Evolutionary conservation across 2,329 filamentous ascomycete genomes (phyloP), one percentile per base, ranked within the genome.

Genomic region (Lomentospora prolificans): DNA sequence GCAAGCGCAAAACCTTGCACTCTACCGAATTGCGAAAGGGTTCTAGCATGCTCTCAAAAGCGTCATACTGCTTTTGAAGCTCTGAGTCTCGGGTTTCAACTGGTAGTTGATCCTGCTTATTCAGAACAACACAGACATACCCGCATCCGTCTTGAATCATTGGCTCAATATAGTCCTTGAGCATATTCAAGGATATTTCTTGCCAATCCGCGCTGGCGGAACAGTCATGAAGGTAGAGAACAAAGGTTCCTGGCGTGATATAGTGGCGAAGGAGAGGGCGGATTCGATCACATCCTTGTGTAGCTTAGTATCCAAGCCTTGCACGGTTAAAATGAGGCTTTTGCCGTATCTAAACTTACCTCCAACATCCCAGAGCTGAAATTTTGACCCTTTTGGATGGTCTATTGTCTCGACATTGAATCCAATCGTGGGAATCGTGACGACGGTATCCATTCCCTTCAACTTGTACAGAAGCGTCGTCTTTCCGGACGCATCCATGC

Each of bases 351-450:
- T 24, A 9, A 9, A 3, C 59, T 55, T 12, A 66, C 65, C 65
- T 59, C 65, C 65, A 7, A 66, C 56, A 19, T 67, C 64, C 65
- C 65, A 67, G 1, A 67, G 50, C 0, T 60, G 62, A 1, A 67
- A 57, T 9, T 60, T 62, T 5, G 57, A 58, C 4, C 61, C 60
- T 50, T 60, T 55, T 0, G 58, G 31, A 44, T 61, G 57, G 1
- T 62, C 59, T 0, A 91, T 85, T 2, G 84, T 88, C 74, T 96
- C 91, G 60, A 96, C 89, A 67, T 96, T 96, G 77, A 96, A 96
- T 58, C 86, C 91, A 68, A 96, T 94, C 63, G 91, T 96, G 60
- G 91, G 91, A 67, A 96, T 95, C 60, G 90, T 95, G 65, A 89
- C 94, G 67, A 96, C 89, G 68, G 90, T 87, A 79, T 95, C 85